These are phyloP conservation scores for Amanita brunnescens DNA, from an alignment of 768 basidiomycete genomes.

Conservation along the genomic window DNA sequence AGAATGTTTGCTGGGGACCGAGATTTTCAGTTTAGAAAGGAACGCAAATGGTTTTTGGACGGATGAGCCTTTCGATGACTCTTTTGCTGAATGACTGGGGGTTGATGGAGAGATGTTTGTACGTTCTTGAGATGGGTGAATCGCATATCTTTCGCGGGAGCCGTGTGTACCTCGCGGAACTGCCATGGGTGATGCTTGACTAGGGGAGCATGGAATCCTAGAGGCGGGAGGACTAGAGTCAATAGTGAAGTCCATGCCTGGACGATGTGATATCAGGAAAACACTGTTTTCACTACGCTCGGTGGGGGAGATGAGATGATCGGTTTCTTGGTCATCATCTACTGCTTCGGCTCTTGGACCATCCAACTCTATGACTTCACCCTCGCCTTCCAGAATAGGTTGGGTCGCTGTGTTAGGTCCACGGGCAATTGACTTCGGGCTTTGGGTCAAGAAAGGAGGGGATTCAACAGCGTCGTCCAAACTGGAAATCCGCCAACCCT, in stretches of 20 bases:
- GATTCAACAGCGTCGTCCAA: neutral
- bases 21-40: neutral
- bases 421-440: neutral
- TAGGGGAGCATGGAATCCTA: neutral
- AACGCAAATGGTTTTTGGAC: neutral
- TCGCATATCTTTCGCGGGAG: neutral
- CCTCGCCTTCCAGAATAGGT: neutral
- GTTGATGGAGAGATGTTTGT: neutral
- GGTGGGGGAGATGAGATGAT: neutral
- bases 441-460: neutral
- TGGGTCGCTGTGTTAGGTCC: neutral
- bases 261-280: constrained; percentile 3
- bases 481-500: neutral
- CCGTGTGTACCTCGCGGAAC: neutral
- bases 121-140: neutral
- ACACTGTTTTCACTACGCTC: neutral
- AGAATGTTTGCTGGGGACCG: neutral
- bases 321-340: neutral
- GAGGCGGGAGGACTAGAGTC: neutral
- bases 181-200: neutral
- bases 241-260: constrained; percentile 2
- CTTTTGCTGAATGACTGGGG: neutral
- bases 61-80: neutral
- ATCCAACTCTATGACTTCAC: neutral
- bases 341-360: neutral